Evolutionary conservation across 2,329 filamentous ascomycete species (phyloP).

Genomic region (Epichloe uncinata): DNA sequence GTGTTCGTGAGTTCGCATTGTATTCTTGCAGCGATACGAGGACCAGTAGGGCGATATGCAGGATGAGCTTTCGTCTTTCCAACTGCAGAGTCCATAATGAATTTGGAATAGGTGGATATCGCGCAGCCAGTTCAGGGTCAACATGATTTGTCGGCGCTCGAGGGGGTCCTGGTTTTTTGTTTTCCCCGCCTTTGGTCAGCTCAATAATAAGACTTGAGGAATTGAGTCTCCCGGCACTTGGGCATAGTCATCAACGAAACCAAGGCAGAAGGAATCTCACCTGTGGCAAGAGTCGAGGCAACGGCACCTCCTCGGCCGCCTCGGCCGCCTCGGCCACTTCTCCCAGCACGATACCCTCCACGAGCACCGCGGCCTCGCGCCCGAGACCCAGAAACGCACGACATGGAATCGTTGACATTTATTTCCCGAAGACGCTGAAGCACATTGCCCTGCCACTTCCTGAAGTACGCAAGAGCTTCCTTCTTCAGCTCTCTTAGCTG

Average conservation of each 20-base stretch:
- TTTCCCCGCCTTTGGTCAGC: slow-evolving; percentile 8
- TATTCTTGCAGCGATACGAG: slow-evolving; percentile 69
- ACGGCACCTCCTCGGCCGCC: slow-evolving; percentile 8
- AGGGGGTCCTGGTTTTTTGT: slow-evolving; percentile 23
- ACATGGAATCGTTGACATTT: slow-evolving; percentile 31
- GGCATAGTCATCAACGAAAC: background rate
- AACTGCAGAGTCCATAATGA: slow-evolving; percentile 44
- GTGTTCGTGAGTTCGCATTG: slow-evolving; percentile 55
- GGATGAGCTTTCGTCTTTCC: slow-evolving; percentile 50
- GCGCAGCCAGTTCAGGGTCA: slow-evolving; percentile 32
- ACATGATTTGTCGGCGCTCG: slow-evolving; percentile 28
- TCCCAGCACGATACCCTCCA: slow-evolving; percentile 12
- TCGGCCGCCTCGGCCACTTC: slow-evolving; percentile 16
- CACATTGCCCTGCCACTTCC: slow-evolving; percentile 65
- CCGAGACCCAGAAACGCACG: slow-evolving; percentile 13
- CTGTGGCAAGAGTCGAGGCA: slow-evolving; percentile 20
- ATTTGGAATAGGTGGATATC: slow-evolving; percentile 48
- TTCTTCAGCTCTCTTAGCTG: slow-evolving; percentile 53
- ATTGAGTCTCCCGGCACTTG: background rate
- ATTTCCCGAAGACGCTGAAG: slow-evolving; percentile 59
- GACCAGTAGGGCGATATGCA: slow-evolving; percentile 60
- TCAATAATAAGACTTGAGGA: background rate
- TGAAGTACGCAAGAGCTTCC: slow-evolving; percentile 57
- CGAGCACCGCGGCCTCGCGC: slow-evolving; percentile 20
- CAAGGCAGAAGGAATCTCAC: slow-evolving; percentile 15